A percentile compares a stretch with the other conserved stretches of the same genome.
Evolutionary conservation across 2,329 filamentous ascomycete species (phyloP).

Genomic region (Penicillium sp.): DNA sequence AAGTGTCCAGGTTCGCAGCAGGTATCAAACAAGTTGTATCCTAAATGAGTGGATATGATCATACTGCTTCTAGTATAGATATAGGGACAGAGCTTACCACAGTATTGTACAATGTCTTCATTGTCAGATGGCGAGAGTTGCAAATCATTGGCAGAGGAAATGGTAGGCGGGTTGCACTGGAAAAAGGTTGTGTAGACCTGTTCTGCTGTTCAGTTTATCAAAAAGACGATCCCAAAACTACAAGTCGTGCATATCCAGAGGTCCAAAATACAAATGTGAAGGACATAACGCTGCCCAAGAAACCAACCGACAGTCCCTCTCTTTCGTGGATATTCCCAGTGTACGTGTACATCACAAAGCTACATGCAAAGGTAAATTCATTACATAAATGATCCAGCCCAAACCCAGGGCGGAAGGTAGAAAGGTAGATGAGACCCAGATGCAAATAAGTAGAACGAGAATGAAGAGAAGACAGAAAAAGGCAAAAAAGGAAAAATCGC

Average conservation of each 20-base stretch:
- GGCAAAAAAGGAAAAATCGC: slow-evolving; percentile 21
- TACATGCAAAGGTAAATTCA: slow-evolving; percentile 1
- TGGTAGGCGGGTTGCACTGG: background rate
- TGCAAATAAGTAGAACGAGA: background rate
- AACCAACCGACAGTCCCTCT: background rate
- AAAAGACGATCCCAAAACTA: background rate
- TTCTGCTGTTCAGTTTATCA: slow-evolving; percentile 6
- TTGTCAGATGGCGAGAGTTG: too few relatives aligned
- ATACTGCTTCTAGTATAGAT: background rate
- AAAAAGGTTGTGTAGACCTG: background rate
- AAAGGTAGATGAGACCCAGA: slow-evolving; percentile 2
- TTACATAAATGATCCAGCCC: slow-evolving; percentile 2
- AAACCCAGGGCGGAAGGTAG: background rate
- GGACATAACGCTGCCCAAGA: background rate
- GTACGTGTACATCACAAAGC: slow-evolving; percentile 3
- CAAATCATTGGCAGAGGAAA: background rate
- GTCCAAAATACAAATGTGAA: background rate
- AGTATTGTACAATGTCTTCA: background rate
- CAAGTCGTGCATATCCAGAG: background rate
- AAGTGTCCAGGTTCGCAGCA: background rate
- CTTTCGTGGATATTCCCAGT: slow-evolving; percentile 1
- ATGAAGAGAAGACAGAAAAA: background rate
- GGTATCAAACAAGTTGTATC: background rate
- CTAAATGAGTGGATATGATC: background rate
- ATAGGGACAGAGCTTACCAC: background rate